A percentile compares a stretch with the other conserved stretches of the same genome.
Conservation (phyloP, 257 asterid species). For the Jacaranda mimosifolia region DNA sequence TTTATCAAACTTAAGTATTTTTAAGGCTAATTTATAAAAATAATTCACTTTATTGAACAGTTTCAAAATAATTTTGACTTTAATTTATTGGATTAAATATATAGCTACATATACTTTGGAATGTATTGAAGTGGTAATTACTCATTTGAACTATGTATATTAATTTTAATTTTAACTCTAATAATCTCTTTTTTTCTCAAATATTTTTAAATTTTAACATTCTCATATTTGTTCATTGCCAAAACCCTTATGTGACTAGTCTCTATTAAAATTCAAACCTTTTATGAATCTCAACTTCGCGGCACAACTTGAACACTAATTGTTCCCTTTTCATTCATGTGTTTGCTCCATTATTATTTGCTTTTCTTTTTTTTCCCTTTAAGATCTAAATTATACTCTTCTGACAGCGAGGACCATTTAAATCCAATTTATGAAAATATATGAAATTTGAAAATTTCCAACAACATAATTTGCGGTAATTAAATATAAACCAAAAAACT, state of each 20-base stretch:
- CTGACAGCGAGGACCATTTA: constrained; percentile 42
- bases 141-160: neutral
- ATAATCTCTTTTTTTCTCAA: no score
- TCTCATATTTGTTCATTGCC: no score
- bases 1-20: neutral
- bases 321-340: constrained; percentile 33
- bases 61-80: no score
- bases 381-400: constrained; percentile 32
- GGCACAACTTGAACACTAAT: constrained; percentile 37
- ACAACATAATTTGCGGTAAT: constrained; percentile 50
- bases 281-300: no score
- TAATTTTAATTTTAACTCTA: neutral
- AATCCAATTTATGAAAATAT: constrained; percentile 23
- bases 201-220: no score
- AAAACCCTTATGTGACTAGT: no score
- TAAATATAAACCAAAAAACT: constrained; percentile 37
- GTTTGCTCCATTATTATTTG: constrained; percentile 36
- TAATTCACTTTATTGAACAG: neutral
- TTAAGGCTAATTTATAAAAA: no score
- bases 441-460: constrained; percentile 27
- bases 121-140: neutral
- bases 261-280: no score
- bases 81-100: neutral
- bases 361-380: constrained; percentile 1
- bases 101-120: neutral